Evolutionary conservation across 2,329 filamentous ascomycete genomes (phyloP), one percentile per base, ranked within the genome.

Genomic region (Fusarium sp.): DNA sequence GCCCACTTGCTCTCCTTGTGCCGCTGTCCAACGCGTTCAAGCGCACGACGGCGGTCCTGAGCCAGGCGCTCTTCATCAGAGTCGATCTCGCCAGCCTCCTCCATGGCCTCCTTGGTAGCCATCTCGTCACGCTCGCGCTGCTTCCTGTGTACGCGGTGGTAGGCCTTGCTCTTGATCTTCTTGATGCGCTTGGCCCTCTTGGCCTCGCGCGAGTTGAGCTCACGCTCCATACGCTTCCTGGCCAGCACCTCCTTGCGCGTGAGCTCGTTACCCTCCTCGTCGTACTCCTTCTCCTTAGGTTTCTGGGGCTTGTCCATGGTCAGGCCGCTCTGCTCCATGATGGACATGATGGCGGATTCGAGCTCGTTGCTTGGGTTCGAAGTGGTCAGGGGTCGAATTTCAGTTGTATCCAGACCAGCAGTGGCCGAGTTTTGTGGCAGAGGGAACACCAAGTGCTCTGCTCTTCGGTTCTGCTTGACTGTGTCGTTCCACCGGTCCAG

Each of bases 161-260:
- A 99, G 0, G 95, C 91, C 83, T 98, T 99, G 81, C 94, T 97
- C 88, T 99, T 99, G 85, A 99, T 99, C 87, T 98, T 98, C 86
- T 98, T 98, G 84, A 99, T 95, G 27, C 97, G 92, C 84, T 95
- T 97, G 9, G 95, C 91, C 66, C 95, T 93, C 50, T 95, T 92
- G 79, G 97, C 93, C 83, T 98, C 96, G 13, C 95, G 90, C 78
- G 97, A 98, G 74, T 96, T 89, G 9, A 98, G 85, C 78, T 98
- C 96, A 75, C 97, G 89, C 73, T 94, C 91, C 81, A 91, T 92
- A 14, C 97, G 92, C 66, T 96, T 89, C 79, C 95, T 91, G 57
- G 92, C 91, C 65, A 92, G 88, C 27, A 94, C 88, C 57, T 92
- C 92, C 79, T 91, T 92, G 57, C 92, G 87, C 2, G 92, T 93